Evolutionary conservation across 2,329 filamentous ascomycete species (phyloP), one percentile per base, ranked within the genome.

Genomic region (Ophiobolus disseminans): DNA sequence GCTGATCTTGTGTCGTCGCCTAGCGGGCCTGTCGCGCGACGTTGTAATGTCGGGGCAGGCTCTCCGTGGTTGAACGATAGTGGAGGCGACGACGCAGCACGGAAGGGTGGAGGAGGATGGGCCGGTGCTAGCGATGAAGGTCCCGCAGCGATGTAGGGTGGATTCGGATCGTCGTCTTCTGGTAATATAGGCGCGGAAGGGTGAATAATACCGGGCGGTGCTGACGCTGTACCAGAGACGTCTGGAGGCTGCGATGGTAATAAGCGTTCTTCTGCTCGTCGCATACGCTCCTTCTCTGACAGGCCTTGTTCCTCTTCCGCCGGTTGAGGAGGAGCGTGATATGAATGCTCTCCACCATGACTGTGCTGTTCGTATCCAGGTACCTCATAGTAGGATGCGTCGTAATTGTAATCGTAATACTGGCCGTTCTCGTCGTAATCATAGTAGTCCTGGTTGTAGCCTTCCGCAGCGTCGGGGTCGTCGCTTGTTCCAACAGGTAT

Each of bases 221-320:
- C 76, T 25, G 59, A 58, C 3, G 63, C 65, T n/a, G 75, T 76
- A 22, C 73, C 70, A 46, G 76, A 72, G 10, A 70, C 61, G 25
- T 75, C 78, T 10, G 88, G 82, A 11, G 90, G 92, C 62, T 86
- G 86, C 65, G 91, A 96, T 2, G 93, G 93, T 17, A 97, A 74
- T 4, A 97, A 76, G 37, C 86, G 83, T 58, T 87, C 83, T 74
- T 97, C 92, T 31, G 90, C 91, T 49, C 84, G 84, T 37, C 87
- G 84, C 49, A 94, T 75, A 39, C 87, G 86, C 50, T 95, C 87
- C 72, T 97, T 97, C 56, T 97, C 94, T 10, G 87, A 85, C 23
- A 91, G 75, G 4, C 77, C 80, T 50, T 82, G 82, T 45, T 90
- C 85, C 10, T 81, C 75, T 9, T 79, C 76, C 14, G 38, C 19